Evolutionary conservation across 1,139 yeast genomes (phyloP).

Genomic region (Taphrina flavorubra): DNA sequence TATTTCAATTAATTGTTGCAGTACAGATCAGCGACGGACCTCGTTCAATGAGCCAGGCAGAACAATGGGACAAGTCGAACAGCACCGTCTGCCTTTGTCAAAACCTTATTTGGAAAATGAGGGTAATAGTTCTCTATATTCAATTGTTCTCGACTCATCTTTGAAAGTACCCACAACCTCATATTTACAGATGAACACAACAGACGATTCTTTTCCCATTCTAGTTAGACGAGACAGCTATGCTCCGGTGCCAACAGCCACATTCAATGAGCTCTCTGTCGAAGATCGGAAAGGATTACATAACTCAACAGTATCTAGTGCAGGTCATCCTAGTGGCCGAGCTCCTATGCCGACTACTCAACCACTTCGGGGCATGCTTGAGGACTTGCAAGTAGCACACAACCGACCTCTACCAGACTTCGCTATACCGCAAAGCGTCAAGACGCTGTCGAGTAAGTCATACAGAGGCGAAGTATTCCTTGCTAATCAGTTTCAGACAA

Average conservation of each 20-base stretch:
- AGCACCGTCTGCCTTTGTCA: constrained; percentile 8
- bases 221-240: constrained; percentile 51
- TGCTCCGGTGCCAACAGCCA: constrained; percentile 8
- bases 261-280: constrained; percentile 5
- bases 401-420: constrained; percentile 17
- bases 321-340: constrained; percentile 12
- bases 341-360: not conserved
- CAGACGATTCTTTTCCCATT: constrained; percentile 56
- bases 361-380: constrained; percentile 14
- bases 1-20: constrained; percentile 21
- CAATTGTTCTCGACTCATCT: constrained; percentile 7
- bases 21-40: constrained; percentile 23
- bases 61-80: constrained; percentile 5
- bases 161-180: constrained; percentile 37
- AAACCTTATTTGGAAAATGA: constrained; percentile 12
- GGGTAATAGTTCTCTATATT: not conserved
- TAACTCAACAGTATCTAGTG: not conserved
- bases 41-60: constrained; percentile 27
- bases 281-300: constrained; percentile 1
- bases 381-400: constrained; percentile 19
- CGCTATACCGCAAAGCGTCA: not conserved
- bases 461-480: too few relatives aligned
- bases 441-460: not conserved
- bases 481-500: not conserved
- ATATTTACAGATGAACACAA: constrained; percentile 51